Evolutionary conservation across 345 rosid species (phyloP).

Genomic region (Arabidopsis arenosa): DNA sequence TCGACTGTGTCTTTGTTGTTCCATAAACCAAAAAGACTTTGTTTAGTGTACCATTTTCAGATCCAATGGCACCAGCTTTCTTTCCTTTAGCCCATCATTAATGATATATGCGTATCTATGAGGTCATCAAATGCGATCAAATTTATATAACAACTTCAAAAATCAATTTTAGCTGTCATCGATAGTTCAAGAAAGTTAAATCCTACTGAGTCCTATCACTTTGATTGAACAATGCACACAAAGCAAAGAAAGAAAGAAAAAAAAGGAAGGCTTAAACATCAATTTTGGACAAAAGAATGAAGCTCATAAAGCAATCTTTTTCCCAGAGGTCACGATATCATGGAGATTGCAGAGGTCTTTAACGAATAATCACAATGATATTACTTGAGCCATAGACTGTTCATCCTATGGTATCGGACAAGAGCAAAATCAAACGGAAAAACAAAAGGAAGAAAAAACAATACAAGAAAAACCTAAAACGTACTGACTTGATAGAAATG

Average conservation of each 20-base stretch:
- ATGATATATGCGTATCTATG: neutral
- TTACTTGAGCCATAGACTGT: neutral
- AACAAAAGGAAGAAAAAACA: neutral
- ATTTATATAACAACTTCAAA: neutral
- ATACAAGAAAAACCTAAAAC: constrained; percentile 1
- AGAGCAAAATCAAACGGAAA: constrained; percentile 5
- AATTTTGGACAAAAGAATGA: neutral
- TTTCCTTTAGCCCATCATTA: neutral
- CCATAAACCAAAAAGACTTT: constrained; percentile 29
- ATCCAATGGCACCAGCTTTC: constrained; percentile 15
- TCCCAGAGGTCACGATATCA: neutral
- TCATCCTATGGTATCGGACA: neutral
- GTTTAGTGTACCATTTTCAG: constrained; percentile 10
- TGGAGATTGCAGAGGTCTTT: neutral
- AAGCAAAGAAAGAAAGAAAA: neutral
- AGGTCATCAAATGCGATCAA: constrained; percentile 12
- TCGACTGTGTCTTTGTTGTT: constrained; percentile 22
- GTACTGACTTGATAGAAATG: constrained; percentile 3
- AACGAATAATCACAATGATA: constrained; percentile 18
- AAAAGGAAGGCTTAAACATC: neutral
- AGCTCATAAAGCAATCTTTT: neutral
- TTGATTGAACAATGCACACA: neutral
- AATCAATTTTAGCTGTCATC: neutral
- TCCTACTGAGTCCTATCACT: neutral
- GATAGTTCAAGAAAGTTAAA: neutral